Conservation (phyloP, 257 asterid genomes). For the Striga asiatica region DNA sequence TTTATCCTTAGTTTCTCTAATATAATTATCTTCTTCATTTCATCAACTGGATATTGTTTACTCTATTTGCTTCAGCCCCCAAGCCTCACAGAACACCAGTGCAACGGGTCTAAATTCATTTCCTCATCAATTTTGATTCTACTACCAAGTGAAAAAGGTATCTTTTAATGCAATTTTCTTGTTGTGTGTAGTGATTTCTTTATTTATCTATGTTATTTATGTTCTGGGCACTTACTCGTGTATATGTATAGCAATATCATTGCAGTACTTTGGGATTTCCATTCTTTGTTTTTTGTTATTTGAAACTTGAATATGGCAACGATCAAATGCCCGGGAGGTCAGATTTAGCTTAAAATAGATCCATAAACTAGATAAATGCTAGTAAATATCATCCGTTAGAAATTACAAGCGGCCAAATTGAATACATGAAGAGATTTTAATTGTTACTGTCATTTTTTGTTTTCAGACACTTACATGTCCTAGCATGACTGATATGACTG, state of each 20-base stretch:
- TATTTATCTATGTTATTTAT: background rate
- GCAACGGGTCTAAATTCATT: constrained; percentile 18
- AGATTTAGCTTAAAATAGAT: too few relatives aligned
- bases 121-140: constrained; percentile 9
- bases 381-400: too few relatives aligned
- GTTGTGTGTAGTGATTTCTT: background rate
- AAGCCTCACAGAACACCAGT: constrained; percentile 60
- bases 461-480: background rate
- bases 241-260: too few relatives aligned
- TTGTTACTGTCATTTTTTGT: background rate
- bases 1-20: background rate
- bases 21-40: background rate
- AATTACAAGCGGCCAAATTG: too few relatives aligned
- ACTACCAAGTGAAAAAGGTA: constrained; percentile 20
- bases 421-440: too few relatives aligned
- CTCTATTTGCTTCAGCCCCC: constrained; percentile 40
- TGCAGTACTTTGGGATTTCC: too few relatives aligned
- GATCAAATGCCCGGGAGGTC: too few relatives aligned
- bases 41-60: constrained; percentile 9
- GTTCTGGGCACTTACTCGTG: background rate
- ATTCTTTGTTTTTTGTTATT: too few relatives aligned
- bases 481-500: background rate
- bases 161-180: constrained; percentile 12
- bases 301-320: too few relatives aligned
- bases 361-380: too few relatives aligned